phyloP scores from a whole-genome alignment of 179 eudicot species.

The Amaranthus tricolor region DNA sequence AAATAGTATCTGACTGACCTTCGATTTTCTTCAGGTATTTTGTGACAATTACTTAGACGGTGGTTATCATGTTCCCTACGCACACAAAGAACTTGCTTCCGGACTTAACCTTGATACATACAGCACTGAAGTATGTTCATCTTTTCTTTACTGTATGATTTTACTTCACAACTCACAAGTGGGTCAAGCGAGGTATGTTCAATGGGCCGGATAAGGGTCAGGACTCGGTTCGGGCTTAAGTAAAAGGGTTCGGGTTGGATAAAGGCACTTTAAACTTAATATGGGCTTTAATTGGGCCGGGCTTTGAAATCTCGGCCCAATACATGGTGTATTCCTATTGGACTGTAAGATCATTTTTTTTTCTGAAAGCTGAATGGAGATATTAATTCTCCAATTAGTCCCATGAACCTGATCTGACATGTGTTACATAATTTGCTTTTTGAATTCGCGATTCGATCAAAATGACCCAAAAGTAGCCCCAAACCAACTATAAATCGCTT shows the following conservation, averaged over 20 bases:
- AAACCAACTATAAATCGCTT: too few species aligned
- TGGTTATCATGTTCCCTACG: conserved; percentile 94
- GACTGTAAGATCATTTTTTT: not conserved
- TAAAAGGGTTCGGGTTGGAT: too few species aligned
- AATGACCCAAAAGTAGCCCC: too few species aligned
- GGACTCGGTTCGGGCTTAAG: too few species aligned
- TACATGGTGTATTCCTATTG: too few species aligned
- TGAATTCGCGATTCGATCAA: too few species aligned
- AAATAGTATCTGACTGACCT: not conserved
- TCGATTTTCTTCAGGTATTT: conserved; percentile 54
- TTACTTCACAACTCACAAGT: conserved; percentile 3
- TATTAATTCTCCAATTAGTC: not conserved
- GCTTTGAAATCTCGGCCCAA: too few species aligned
- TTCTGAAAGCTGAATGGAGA: not conserved
- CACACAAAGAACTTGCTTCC: conserved; percentile 88
- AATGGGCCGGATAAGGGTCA: too few species aligned
- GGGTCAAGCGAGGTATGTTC: not conserved
- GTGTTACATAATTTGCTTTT: too few species aligned
- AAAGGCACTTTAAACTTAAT: too few species aligned
- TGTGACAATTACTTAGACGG: conserved; percentile 98
- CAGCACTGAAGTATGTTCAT: conserved; percentile 58
- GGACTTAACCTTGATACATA: conserved; percentile 82
- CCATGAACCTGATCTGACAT: conserved; percentile 3
- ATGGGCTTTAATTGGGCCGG: too few species aligned
- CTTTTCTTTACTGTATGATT: conserved; percentile 16